Evolutionary conservation across 805 yeast species (phyloP).

Genomic region (Pichia nanzhaoensis): DNA sequence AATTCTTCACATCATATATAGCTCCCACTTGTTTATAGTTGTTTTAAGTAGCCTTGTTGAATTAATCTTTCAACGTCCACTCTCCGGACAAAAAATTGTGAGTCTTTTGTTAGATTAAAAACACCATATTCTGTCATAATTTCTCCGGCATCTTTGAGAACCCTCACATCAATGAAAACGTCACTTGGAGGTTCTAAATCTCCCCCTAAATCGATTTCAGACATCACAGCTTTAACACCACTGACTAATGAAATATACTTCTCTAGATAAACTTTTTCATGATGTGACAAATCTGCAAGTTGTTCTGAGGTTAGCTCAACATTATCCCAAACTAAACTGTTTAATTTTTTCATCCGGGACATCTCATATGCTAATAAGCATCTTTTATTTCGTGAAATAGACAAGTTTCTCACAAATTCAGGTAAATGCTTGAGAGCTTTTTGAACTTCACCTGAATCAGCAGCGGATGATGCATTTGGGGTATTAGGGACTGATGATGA

Average conservation of each 20-base stretch:
- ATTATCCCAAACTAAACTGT: constrained; percentile 65
- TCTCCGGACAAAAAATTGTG: constrained; percentile 90
- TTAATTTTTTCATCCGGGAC: constrained; percentile 61
- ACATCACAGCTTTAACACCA: constrained; percentile 69
- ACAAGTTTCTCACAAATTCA: constrained; percentile 60
- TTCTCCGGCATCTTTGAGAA: constrained; percentile 90
- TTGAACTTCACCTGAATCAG: constrained; percentile 18
- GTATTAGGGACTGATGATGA: constrained; percentile 5
- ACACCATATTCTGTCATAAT: constrained; percentile 97
- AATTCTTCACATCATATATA: background rate
- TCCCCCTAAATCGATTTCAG: constrained; percentile 83
- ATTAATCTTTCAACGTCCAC: constrained; percentile 91
- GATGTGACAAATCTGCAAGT: constrained; percentile 55
- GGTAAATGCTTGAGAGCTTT: constrained; percentile 46
- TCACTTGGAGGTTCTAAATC: constrained; percentile 87
- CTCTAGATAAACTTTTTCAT: constrained; percentile 73
- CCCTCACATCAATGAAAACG: constrained; percentile 90
- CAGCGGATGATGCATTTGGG: background rate
- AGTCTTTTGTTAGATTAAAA: constrained; percentile 84
- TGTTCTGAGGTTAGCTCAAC: constrained; percentile 38
- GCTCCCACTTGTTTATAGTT: constrained; percentile 21
- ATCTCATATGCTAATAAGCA: constrained; percentile 81
- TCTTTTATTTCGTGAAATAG: constrained; percentile 83
- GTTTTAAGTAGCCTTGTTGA: constrained; percentile 89
- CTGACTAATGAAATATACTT: constrained; percentile 65